Base-by-base conservation (phyloP, 176 grass and related monocot species). In the Cymbopogon citratus region DNA sequence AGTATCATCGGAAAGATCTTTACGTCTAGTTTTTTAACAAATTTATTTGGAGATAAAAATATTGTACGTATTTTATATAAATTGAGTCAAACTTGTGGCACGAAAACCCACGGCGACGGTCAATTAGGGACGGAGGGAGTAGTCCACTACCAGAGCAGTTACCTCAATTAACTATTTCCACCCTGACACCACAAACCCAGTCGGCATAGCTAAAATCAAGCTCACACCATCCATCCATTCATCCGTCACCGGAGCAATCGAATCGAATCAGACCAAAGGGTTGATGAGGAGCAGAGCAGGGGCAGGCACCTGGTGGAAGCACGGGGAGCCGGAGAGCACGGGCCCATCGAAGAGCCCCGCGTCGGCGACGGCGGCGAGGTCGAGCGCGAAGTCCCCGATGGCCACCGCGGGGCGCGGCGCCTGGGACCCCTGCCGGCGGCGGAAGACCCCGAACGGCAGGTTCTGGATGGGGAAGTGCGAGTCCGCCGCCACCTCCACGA, bases 381-480 rank as follows among this genome's bases (percentile, higher is more conserved):
- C 96, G 80, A 98, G 90, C 76, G 92, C 96, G 77, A 91, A 88
- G 51, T 88, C 79, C 4, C 91, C 92, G 63, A 98, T 95, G 36
- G 96, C 96, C 25, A 95, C 92, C 9, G 90, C 96, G 7, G 96
- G 96, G 11, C 96, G 90, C 64, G 90, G 81, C 71, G 74, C 54
- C 54, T 59, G 65, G 29, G 65, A 12, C 23, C 79, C 44, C 27
- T 10, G 38, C 38, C 67, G 51, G 49, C 85, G 70, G 70, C 88
- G 79, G 91, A 93, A 90, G 84, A 95, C 90, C 56, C 96, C 96
- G 81, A 90, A 98, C 39, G 95, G 96, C 2, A 98, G 96, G 85
- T 98, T 98, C 87, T 98, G 90, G 64, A 91, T 86, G 35, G 96
- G 92, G 90, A 98, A 98, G 89, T 98, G 90, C 24, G 96, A 98